Conservation (phyloP, 495 filamentous ascomycete species). For the Neurospora sp. region DNA sequence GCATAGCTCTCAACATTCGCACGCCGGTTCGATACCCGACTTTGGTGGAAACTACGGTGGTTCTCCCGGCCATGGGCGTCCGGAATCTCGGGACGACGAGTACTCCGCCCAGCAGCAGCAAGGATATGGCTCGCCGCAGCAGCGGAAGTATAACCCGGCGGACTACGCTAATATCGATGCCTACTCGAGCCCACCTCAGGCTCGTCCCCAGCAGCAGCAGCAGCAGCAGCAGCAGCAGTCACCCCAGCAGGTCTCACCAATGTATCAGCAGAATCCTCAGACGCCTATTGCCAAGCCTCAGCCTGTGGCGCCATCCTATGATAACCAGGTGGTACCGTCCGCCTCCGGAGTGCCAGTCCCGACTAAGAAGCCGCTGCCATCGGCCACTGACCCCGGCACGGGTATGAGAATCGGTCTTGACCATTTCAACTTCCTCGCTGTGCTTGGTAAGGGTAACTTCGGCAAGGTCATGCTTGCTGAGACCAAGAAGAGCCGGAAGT, state of each 20-base stretch:
- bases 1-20: conserved; percentile 17
- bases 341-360: conserved; percentile 27
- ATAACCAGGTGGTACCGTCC: conserved; percentile 14
- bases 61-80: conserved; percentile 27
- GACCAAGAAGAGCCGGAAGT: conserved; percentile 79
- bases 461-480: conserved; percentile 99
- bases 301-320: conserved; percentile 23
- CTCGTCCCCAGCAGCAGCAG: conserved; percentile 21
- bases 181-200: conserved; percentile 32
- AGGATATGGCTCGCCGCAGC: conserved; percentile 38
- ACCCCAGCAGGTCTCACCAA: conserved; percentile 8
- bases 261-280: conserved; percentile 13
- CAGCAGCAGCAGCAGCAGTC: conserved; percentile 34
- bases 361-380: conserved; percentile 43
- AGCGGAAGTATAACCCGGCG: conserved; percentile 62
- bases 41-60: conserved; percentile 30
- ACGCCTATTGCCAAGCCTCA: conserved; percentile 27
- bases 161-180: conserved; percentile 56
- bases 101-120: conserved; percentile 41
- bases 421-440: conserved; percentile 98
- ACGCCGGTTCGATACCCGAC: conserved; percentile 22
- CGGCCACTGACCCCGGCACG: conserved; percentile 51
- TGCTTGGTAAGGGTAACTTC: conserved; percentile 98
- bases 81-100: conserved; percentile 26
- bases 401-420: conserved; percentile 84